Conservation (phyloP, 345 rosid species). For the Euclidium syriacum region DNA sequence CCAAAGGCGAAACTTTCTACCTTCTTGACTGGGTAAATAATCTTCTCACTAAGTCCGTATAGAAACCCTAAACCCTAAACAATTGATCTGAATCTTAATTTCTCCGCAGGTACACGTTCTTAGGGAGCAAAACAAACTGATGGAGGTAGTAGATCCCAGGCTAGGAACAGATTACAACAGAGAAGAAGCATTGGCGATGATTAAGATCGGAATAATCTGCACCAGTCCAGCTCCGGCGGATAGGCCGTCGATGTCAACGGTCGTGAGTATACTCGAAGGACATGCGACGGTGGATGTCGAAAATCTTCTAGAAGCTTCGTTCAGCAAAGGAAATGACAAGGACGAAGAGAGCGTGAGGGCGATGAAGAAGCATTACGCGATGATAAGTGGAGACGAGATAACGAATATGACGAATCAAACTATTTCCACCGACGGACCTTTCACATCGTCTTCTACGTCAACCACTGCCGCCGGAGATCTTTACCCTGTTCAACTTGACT, state of each 20-base stretch:
- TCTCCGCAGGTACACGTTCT: slow-evolving; percentile 31
- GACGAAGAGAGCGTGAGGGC: slow-evolving; percentile 25
- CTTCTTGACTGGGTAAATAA: slow-evolving; percentile 44
- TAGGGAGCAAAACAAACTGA: slow-evolving; percentile 36
- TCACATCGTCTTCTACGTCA: slow-evolving; percentile 25
- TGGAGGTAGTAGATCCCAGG: slow-evolving; percentile 42
- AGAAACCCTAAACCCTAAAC: background rate
- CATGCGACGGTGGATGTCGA: slow-evolving; percentile 25
- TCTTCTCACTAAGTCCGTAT: background rate
- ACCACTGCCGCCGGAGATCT: slow-evolving; percentile 34
- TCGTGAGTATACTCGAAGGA: slow-evolving; percentile 60
- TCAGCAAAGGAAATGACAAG: slow-evolving; percentile 1
- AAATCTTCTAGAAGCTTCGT: slow-evolving; percentile 25
- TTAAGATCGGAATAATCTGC: slow-evolving; percentile 44
- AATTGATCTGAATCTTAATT: background rate
- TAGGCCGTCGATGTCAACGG: slow-evolving; percentile 55
- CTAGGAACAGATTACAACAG: slow-evolving; percentile 38
- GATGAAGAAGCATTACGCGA: slow-evolving; percentile 32
- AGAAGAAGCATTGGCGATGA: slow-evolving; percentile 40
- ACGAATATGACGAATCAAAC: slow-evolving; percentile 10
- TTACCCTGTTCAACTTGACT: slow-evolving; percentile 25
- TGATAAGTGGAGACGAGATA: background rate
- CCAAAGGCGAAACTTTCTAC: slow-evolving; percentile 30
- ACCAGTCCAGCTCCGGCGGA: slow-evolving; percentile 31
- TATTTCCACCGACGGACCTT: slow-evolving; percentile 22